Conservation (phyloP, 2,329 filamentous ascomycete genomes). For the Cercospora sojina region DNA sequence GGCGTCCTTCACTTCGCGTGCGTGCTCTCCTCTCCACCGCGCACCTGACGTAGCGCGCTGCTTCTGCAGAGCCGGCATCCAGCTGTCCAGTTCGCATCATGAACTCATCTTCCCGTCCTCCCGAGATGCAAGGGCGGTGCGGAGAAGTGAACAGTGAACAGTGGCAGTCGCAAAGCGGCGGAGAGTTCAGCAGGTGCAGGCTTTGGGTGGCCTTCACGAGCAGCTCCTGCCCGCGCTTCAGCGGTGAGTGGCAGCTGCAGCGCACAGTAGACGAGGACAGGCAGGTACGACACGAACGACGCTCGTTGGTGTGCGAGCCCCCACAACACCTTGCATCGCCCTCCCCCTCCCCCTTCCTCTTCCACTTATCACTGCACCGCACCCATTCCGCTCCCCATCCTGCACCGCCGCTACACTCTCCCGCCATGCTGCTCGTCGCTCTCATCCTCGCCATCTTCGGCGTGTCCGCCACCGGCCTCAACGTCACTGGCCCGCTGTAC, state of each 20-base stretch:
- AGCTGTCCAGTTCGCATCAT: not conserved
- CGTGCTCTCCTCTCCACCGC: not conserved
- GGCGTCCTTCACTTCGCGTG: not conserved
- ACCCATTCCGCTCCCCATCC: not conserved
- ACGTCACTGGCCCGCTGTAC: constrained; percentile 31
- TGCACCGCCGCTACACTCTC: not conserved
- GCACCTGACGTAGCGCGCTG: not conserved
- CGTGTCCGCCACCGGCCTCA: constrained; percentile 27
- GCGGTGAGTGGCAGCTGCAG: not conserved
- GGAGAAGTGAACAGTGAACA: not conserved
- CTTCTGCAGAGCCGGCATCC: not conserved
- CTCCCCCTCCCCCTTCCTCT: not conserved
- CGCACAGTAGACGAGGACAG: not conserved
- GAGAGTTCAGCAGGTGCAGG: constrained; percentile 2
- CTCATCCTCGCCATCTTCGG: constrained; percentile 23
- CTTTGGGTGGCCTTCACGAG: not conserved
- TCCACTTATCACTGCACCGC: not conserved
- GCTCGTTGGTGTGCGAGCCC: not conserved
- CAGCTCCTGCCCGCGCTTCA: not conserved
- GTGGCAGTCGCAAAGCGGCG: not conserved
- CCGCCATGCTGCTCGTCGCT: constrained; percentile 24
- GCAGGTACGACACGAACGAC: not conserved
- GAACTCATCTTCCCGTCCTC: not conserved
- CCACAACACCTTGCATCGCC: not conserved
- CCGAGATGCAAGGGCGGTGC: not conserved